Evolutionary conservation across 768 basidiomycete species (phyloP).

Genomic region (Exidia glandulosa): DNA sequence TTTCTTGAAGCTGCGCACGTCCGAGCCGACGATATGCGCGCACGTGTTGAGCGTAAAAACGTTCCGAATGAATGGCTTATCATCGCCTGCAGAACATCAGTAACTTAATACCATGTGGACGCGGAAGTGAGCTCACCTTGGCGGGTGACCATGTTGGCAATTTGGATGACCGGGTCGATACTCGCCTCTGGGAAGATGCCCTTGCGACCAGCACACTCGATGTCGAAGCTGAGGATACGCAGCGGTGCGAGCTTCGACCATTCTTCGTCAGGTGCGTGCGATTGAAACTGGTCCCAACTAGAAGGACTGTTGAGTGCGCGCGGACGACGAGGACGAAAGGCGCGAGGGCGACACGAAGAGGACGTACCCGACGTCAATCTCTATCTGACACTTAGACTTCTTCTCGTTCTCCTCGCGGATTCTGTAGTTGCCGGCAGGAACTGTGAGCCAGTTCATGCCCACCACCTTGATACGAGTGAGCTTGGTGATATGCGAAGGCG

Average conservation of each 20-base stretch:
- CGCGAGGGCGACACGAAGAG: not conserved
- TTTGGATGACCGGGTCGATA: constrained; percentile 92
- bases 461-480: too few species aligned
- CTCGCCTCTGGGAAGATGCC: constrained; percentile 93
- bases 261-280: constrained; percentile 81
- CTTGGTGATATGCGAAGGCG: not conserved
- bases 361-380: constrained; percentile 62
- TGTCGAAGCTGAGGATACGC: constrained; percentile 94
- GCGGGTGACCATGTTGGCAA: constrained; percentile 96
- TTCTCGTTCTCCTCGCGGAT: constrained; percentile 46
- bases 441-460: constrained; percentile 99
- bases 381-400: constrained; percentile 80
- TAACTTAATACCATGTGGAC: not conserved
- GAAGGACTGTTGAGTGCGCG: not conserved
- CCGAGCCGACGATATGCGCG: constrained; percentile 93
- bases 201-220: constrained; percentile 96
- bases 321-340: not conserved
- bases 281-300: constrained; percentile 79
- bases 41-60: constrained; percentile 93
- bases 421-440: constrained; percentile 72
- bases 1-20: constrained; percentile 74
- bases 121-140: constrained; percentile 52
- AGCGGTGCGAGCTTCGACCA: constrained; percentile 92
- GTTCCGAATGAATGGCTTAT: constrained; percentile 89
- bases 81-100: constrained; percentile 50